Base-by-base conservation (phyloP, 371 early-diverging fungal genomes). In the Funneliformis caledonium region DNA sequence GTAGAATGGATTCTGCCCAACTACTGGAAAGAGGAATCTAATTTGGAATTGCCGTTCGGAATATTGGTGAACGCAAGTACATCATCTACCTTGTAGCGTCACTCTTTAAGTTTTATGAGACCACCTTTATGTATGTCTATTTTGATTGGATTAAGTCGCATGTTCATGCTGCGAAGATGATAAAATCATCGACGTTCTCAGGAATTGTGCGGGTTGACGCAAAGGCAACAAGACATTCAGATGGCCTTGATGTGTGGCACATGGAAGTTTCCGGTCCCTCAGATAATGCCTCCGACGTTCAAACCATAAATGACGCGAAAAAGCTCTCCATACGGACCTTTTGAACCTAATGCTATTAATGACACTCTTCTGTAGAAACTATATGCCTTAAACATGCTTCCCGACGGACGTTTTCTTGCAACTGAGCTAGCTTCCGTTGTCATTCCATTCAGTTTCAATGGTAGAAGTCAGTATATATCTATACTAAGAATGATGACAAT, bases 71-170 rank as follows among this genome's bases (percentile, higher is more conserved):
- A 68, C 33, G 19, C 37, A 42, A 68, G 42, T 68, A 68, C 14
- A 78, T 78, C 14, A 78, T 68, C 33, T 65, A 78, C 50, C 43
- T 43, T 47, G 19, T 80, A 42, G 14, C 60, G 5, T 80, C 72
- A 11, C 31, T 80, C 42, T 80, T 22, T 37, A 80, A 72, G 45
- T 80, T 80, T 69, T 80, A 80, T 42, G 16, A 80, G 14, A 59
- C 33, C 16, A 80, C 45, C 14, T 78, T 78, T n/a, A 0, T n/a
- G 2, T 60, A 65, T n/a, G 62, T 80, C 5, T 22, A 74, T 56
- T 80, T 73, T 67, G 60, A 80, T 31, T 80, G 37, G 73, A 64
- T 80, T 33, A 62, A 76, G 19, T 43, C 43, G 3, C 11, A 62
- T 22, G 62, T 45, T 5, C 14, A 14, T 42, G 16, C 37, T 31